Evolutionary conservation across 1,284 basidiomycete genomes (phyloP), one percentile per base, ranked within the genome.

Genomic region (Pholiota adiposa): DNA sequence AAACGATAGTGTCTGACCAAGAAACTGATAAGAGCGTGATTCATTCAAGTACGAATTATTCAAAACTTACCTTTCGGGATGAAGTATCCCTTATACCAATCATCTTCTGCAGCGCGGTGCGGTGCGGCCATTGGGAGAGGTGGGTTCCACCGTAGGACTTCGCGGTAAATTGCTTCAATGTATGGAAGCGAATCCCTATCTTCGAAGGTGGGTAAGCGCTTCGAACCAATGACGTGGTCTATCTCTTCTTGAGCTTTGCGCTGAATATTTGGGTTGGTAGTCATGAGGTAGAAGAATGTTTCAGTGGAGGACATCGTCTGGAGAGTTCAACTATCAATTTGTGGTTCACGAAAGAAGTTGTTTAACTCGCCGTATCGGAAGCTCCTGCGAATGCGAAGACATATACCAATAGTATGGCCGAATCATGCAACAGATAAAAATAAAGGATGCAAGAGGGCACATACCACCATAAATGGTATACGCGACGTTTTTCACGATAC

Each of bases 221-320:
- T 58, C 12, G 44, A 46, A 4, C 74, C 73, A 33, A 74, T 51
- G 16, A 74, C 66, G 16, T 60, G 57, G 49, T 73, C 72, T 12
- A 75, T 66, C 51, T 75, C 74, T 34, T 63, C 66, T 41, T 73
- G 74, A 2, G 72, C 72, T 54, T 56, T 68, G 18, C 63, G 56
- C 60, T 77, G 77, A 12, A 73, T 63, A 12, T 75, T 70, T 9
- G 77, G 77, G 57, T 75, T 57, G 1, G 67, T 60, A 0, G 72
- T 65, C 75, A 79, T 74, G 0, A 72, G 69, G 31, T 75, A 69
- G 33, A 79, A 58, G 60, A 78, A 77, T 1, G 70, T 68, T 38
- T 61, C 61, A 27, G 60, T 53, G 2, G 59, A 53, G 1, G 65
- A 65, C 7, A 62, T 46, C 12, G 44, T 46, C 44, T 46, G n/a